Evolutionary conservation across 192 early-diverging fungal species (phyloP).

Genomic region (Powellomyces hirtus): DNA sequence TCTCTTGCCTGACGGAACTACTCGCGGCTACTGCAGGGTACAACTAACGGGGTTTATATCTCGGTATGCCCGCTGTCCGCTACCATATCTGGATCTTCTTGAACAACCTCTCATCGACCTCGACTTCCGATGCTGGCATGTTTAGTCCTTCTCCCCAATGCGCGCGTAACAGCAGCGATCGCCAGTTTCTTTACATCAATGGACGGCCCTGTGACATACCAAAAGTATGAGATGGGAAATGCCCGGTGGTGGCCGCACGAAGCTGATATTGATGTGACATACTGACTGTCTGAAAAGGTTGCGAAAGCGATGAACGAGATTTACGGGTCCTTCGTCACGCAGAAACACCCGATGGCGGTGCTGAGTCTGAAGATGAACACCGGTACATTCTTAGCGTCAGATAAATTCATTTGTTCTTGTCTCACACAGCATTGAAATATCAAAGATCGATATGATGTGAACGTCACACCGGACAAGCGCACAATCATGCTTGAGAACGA

Average conservation of each 20-base stretch:
- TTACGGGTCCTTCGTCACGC: slow-evolving; percentile 62
- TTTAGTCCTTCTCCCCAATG: slow-evolving; percentile 60
- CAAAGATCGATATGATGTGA: slow-evolving; percentile 76
- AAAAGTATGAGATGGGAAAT: too few relatives aligned
- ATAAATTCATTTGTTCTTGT: too few relatives aligned
- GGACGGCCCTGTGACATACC: slow-evolving; percentile 83
- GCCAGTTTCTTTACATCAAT: slow-evolving; percentile 89
- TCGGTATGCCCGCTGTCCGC: slow-evolving; percentile 17
- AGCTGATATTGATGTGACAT: too few relatives aligned
- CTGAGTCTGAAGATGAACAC: slow-evolving; percentile 62
- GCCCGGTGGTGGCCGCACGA: too few relatives aligned
- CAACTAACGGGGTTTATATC: slow-evolving; percentile 38
- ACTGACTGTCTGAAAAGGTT: slow-evolving; percentile 44
- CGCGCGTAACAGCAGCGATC: slow-evolving; percentile 73
- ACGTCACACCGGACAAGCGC: slow-evolving; percentile 93
- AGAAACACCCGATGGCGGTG: slow-evolving; percentile 78
- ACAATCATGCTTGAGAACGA: slow-evolving; percentile 86
- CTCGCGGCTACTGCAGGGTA: too few relatives aligned
- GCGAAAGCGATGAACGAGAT: slow-evolving; percentile 78
- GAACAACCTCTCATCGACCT: not conserved
- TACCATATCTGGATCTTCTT: not conserved
- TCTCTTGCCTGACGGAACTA: too few relatives aligned
- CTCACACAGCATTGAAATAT: too few relatives aligned
- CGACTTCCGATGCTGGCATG: slow-evolving; percentile 46
- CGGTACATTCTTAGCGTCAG: slow-evolving; percentile 20